Percentiles rank a stretch among this genome's conserved stretches.
Conservation (phyloP, 768 basidiomycete species). For the Hortiboletus campestris region DNA sequence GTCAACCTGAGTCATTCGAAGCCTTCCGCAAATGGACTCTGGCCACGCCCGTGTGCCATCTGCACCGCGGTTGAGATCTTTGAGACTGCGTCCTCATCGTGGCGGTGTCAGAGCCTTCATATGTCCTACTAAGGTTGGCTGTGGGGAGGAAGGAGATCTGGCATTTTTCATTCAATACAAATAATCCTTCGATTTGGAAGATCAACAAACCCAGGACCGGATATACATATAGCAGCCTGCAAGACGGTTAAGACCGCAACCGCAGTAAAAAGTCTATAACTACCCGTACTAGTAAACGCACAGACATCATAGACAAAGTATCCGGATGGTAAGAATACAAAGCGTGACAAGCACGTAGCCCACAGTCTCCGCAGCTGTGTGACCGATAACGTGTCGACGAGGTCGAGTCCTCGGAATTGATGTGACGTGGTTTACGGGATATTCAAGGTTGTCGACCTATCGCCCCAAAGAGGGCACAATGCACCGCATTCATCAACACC, state of each 20-base stretch:
- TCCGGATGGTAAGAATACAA: conserved; percentile 16
- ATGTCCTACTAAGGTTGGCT: conserved; percentile 1
- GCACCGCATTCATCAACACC: neutral
- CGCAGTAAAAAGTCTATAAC: neutral
- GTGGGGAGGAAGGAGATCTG: neutral
- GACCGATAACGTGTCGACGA: neutral
- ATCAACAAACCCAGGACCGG: neutral
- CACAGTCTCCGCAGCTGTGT: conserved; percentile 11
- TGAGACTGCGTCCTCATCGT: neutral
- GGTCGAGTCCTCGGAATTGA: neutral
- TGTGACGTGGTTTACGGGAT: neutral
- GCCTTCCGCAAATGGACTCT: neutral
- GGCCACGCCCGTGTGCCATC: neutral
- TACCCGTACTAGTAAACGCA: neutral
- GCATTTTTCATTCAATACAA: neutral
- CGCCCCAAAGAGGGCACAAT: neutral
- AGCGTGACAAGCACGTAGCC: conserved; percentile 11
- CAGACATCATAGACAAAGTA: conserved; percentile 17
- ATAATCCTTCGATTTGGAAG: neutral
- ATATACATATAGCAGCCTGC: neutral
- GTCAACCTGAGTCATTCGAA: conserved; percentile 5
- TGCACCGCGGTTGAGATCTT: neutral
- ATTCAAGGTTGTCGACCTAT: neutral
- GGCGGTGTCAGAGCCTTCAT: conserved; percentile 6
- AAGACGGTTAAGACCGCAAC: neutral